Base-by-base conservation (phyloP, 2,329 filamentous ascomycete species). In the Verticillium nonalfalfae region DNA sequence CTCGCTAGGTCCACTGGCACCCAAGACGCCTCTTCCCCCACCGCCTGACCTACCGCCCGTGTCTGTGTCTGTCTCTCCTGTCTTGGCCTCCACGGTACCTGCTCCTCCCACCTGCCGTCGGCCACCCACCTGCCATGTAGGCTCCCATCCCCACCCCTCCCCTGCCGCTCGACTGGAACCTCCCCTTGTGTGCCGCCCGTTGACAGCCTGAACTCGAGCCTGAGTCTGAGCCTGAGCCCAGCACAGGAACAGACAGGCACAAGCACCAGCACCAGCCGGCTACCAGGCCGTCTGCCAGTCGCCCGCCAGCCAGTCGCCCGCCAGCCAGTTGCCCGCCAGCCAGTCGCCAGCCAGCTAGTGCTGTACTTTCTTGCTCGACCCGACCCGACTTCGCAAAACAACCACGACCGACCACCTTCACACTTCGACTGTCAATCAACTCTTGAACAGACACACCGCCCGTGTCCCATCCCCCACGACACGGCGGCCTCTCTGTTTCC, bases 381-480 rank as follows among this genome's bases (percentile, higher is more conserved):
- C 40, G n/a, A 50, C 40, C 40, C 40, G 40, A 50, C 40, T n/a
- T 50, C 40, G 18, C 54, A 56, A 56, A 56, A 56, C 54, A 56
- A 56, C 13, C 54, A n/a, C 26, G 26, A 26, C 26, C 26, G 26
- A 26, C 4, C 54, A n/a, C 54, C 26, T 33, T 14, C 54, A 56
- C 26, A n/a, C 14, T 34, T 35, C 54, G 11, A 56, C 26, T 15
- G 26, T 35, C 33, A 56, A 56, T 56, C 26, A 56, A 9, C 54
- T 34, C 54, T 31, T 26, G n/a, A 34, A 15, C 54, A 33, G 26
- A 18, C 54, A 56, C 33, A 33, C 31, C 54, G 54, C 33, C 59
- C 61, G 56, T 61, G 56, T 50, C 54, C 55, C 55, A 60, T 18
- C n/a, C 54, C 39, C 36, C 26, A 26, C 54, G 56, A 58, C 40